Base-by-base conservation (phyloP, 768 basidiomycete genomes). In the Russula abietina region DNA sequence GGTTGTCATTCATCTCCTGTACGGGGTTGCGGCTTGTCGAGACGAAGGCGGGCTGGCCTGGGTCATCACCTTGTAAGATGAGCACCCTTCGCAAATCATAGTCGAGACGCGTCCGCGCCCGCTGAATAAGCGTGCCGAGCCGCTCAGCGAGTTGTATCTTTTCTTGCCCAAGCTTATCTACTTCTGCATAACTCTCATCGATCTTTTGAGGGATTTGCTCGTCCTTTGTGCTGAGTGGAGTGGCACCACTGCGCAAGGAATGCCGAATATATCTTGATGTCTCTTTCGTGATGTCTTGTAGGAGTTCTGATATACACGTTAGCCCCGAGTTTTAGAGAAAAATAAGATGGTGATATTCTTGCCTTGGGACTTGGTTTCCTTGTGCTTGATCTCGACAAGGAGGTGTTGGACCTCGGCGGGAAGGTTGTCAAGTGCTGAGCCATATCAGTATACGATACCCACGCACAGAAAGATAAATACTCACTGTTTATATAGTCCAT, bases 401-500 rank as follows among this genome's bases (percentile, higher is more conserved):
- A 81, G 72, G 64, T 75, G 76, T 28, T 78, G 77, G 10, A 82
- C 73, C 69, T 81, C 80, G 36, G 74, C 76, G 0, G 80, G 80
- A 61, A 81, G 71, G 65, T 81, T 81, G 60, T 81, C 80, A 22
- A 81, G 75, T 56, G 78, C 80, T 81, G 65, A 19, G 54, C 46
- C 36, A 49, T 33, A 46, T 36, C 52, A 53, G 56, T 45, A 41
- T 38, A 19, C 39, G 10, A 24, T 43, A 45, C 22, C 7, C 30
- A 45, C 14, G 5, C 11, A 46, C 22, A n/a, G 46, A 16, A 41
- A 26, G 5, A 32, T 11, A n/a, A 11, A 50, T 1, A 70, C 81
- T 70, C 50, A 81, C 80, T 80, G 10, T 75, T 73, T 16, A 81
- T 77, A 66, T 77, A 81, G 64, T 81, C 80, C 24, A 80, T 75